These are phyloP conservation scores for Naumovozyma dairenensis DNA, from an alignment of 805 yeast genomes.

Conservation along the genomic window DNA sequence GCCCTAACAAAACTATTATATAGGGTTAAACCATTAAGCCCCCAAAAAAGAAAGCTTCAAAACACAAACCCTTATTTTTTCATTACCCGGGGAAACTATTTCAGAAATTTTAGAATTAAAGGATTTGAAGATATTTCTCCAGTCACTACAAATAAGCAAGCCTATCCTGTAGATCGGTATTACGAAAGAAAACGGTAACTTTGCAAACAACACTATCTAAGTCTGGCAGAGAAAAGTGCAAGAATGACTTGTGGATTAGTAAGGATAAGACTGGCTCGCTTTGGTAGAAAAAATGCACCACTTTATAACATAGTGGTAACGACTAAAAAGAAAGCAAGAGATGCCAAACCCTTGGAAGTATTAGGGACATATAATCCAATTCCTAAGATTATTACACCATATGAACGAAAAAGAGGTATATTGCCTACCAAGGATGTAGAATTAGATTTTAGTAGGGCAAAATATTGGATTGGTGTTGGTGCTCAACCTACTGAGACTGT, in stretches of 20 bases:
- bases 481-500: conserved; percentile 89
- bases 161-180: too few relatives aligned
- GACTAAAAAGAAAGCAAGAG: conserved; percentile 64
- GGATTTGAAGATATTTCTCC: too few relatives aligned
- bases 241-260: conserved; percentile 53
- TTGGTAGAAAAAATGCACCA: conserved; percentile 84
- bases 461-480: conserved; percentile 96
- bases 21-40: too few relatives aligned
- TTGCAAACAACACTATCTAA: too few relatives aligned
- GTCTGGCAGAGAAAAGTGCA: too few relatives aligned
- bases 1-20: too few relatives aligned
- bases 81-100: too few relatives aligned
- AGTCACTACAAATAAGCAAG: too few relatives aligned
- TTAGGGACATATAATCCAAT: conserved; percentile 87
- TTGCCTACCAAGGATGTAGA: conserved; percentile 68
- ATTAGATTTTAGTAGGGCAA: conserved; percentile 79
- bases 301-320: conserved; percentile 88
- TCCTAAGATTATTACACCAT: conserved; percentile 55
- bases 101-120: too few relatives aligned
- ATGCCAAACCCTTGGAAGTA: conserved; percentile 85
- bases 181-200: too few relatives aligned
- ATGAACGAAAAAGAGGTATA: conserved; percentile 38
- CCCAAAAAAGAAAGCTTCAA: too few relatives aligned
- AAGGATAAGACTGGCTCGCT: conserved; percentile 82
- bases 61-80: too few relatives aligned